Base-by-base conservation (phyloP, 208 protist species). In the Trypanosoma rangeli region DNA sequence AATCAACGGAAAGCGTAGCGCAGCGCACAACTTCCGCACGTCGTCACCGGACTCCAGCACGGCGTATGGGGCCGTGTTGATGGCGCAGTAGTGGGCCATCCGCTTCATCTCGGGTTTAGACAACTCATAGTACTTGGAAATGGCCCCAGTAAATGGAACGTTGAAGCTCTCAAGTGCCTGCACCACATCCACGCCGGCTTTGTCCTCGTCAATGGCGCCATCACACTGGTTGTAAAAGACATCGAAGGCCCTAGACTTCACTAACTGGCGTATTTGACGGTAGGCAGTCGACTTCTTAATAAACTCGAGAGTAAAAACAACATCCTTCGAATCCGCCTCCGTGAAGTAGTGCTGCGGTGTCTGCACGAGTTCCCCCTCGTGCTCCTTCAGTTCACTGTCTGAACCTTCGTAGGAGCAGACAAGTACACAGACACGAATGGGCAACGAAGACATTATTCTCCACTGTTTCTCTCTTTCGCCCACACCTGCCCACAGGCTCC, bases 191-290 rank as follows among this genome's bases (percentile, higher is more conserved):
- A 89, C 79, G 0, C 90, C 90, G 3, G 90, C 93, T 39, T 89
- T 83, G 58, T 97, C 90, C 73, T 96, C 90, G 60, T 97, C 91
- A 64, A 87, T 86, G 15, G 90, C 91, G 20, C 90, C 90, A 68
- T 96, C 90, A 73, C 90, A 96, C 71, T 94, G 89, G 65, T 95
- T 97, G 73, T 94, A 94, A 67, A 95, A 97, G 22, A 96, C 80
- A 68, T 97, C 90, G 66, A 82, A 97, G 22, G 80, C 55, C 22
- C 85, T 80, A 12, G 87, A 94, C 74, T 86, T 92, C 50, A 97
- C 86, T 4, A 96, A 73, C 54, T 90, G 79, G 0, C 89, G 87
- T 24, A 97, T 80, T 61, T 92, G 82, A 20, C 85, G 84, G 64
- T 94, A 94, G 5, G 86, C 80, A 22, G 87, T 97, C 7, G 86